Base-by-base conservation (phyloP, 2,329 filamentous ascomycete genomes). In the Penicillium sp. region DNA sequence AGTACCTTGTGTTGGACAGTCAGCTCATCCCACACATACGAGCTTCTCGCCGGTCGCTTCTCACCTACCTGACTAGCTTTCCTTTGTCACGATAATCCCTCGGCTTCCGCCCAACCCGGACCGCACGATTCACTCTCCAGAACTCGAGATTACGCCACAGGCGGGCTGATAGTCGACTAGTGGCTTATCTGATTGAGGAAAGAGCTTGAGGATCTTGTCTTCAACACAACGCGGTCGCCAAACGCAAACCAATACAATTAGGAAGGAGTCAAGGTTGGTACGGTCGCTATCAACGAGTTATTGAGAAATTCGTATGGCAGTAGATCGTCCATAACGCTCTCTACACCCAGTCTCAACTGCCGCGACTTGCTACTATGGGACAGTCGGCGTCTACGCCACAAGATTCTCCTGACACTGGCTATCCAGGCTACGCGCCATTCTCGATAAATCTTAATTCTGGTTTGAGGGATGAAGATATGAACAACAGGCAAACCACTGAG, bases 361-460 rank as follows among this genome's bases (percentile, higher is more conserved):
- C 61, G 52, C 49, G 52, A 63, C 52, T 54, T 67, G 69, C 66
- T 76, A 75, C 72, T 76, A 80, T 80, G 78, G 78, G 78, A 72
- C 78, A 79, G 69, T 73, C 73, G 65, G 76, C 76, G 49, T 80
- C 78, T 49, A 76, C 76, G 35, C 76, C 78, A 69, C 71, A 75
- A 71, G 68, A 75, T 64, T 65, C 68, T 58, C 69, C 70, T 57
- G 71, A 73, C 59, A 70, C 63, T 59, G 69, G 64, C 57, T 64
- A 65, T 51, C 57, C 66, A 59, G 67, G 70, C 59, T 60, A 67
- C 55, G 48, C 64, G 55, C 64, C 66, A 45, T 65, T 61, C 48
- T 64, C 68, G 46, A 59, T 58, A 59, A 59, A 59, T 58, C 69
- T 63, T 65, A 66, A 55, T 51, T 61, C 63, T 49, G 58, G 60